These are phyloP conservation scores for Nematocida ironsii DNA, from an alignment of 371 early-diverging fungal species.

Conservation along the genomic window DNA sequence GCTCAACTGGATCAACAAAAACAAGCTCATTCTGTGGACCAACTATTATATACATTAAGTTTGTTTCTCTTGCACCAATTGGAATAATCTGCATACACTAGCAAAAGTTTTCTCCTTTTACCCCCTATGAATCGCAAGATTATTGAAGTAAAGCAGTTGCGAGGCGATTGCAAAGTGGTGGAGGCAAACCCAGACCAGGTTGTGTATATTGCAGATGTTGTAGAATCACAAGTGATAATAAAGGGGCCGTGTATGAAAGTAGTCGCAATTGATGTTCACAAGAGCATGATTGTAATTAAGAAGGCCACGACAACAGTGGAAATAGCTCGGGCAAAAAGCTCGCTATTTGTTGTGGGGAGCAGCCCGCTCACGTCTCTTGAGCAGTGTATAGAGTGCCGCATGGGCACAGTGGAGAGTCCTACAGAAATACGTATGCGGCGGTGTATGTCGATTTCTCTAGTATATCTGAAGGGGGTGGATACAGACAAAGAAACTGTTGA, in stretches of 20 bases:
- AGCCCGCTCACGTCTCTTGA: conserved; percentile 20
- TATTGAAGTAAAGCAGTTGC: conserved; percentile 36
- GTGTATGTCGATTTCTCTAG: conserved; percentile 16
- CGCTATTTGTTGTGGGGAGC: conserved; percentile 20
- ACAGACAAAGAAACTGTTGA: neutral
- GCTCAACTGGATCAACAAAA: conserved; percentile 41
- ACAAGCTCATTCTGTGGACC: conserved; percentile 3
- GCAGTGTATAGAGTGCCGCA: conserved; percentile 49
- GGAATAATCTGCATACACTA: conserved; percentile 19
- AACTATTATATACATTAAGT: conserved; percentile 56
- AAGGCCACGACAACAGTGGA: conserved; percentile 17
- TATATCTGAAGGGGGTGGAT: neutral
- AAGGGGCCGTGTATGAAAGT: conserved; percentile 44
- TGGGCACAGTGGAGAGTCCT: neutral
- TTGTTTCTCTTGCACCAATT: conserved; percentile 43
- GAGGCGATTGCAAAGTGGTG: conserved; percentile 31
- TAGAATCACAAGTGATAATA: conserved; percentile 21
- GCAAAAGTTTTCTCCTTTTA: conserved; percentile 18
- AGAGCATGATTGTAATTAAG: conserved; percentile 4
- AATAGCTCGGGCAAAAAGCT: conserved; percentile 32
- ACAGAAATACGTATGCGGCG: conserved; percentile 31
- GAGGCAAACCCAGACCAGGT: conserved; percentile 7
- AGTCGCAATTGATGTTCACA: conserved; percentile 35
- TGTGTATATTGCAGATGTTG: conserved; percentile 38
- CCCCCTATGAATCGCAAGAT: conserved; percentile 38